Percentiles rank a stretch among this genome's conserved stretches.
Conservation (phyloP, 106 monocot genomes). For the Dendrobium officinale region DNA sequence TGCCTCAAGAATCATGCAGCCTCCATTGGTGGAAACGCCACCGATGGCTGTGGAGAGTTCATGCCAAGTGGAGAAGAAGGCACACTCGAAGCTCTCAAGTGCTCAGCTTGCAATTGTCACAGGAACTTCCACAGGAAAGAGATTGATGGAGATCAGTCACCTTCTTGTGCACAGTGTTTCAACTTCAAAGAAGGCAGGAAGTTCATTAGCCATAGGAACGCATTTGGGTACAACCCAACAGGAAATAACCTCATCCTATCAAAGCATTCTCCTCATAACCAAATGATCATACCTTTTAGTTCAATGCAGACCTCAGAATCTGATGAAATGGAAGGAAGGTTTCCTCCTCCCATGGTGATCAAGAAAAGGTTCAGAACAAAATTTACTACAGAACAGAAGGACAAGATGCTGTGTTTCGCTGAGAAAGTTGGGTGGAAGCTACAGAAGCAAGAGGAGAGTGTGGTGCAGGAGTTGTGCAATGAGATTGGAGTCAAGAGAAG, state of each 20-base stretch:
- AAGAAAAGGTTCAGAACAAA: conserved; percentile 94
- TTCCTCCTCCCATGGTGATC: conserved; percentile 2
- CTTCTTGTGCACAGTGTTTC: conserved; percentile 6
- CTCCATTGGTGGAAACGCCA: conserved; percentile 73
- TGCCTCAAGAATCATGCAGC: conserved; percentile 94
- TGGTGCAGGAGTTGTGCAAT: conserved; percentile 78
- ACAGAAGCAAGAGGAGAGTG: conserved; percentile 66
- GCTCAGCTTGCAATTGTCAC: conserved; percentile 86
- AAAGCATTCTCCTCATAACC: conserved; percentile 20
- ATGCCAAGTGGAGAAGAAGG: conserved; percentile 88
- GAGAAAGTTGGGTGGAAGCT: conserved; percentile 76
- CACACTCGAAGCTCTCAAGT: conserved; percentile 65
- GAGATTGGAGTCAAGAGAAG: conserved; percentile 80
- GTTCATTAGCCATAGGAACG: conserved; percentile 20
- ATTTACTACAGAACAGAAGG: conserved; percentile 92
- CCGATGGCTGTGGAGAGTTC: conserved; percentile 92
- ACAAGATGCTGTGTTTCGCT: conserved; percentile 77
- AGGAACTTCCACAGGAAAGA: conserved; percentile 89
- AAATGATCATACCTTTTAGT: conserved; percentile 69
- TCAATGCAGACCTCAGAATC: conserved; percentile 64
- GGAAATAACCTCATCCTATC: conserved; percentile 13
- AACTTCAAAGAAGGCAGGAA: conserved; percentile 15
- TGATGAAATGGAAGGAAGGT: conserved; percentile 50
- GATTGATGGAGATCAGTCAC: conserved; percentile 31
- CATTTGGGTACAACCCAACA: conserved; percentile 3